These are phyloP conservation scores for Microstroma glucosiphilum DNA, from an alignment of 1,284 basidiomycete genomes.

Conservation along the genomic window DNA sequence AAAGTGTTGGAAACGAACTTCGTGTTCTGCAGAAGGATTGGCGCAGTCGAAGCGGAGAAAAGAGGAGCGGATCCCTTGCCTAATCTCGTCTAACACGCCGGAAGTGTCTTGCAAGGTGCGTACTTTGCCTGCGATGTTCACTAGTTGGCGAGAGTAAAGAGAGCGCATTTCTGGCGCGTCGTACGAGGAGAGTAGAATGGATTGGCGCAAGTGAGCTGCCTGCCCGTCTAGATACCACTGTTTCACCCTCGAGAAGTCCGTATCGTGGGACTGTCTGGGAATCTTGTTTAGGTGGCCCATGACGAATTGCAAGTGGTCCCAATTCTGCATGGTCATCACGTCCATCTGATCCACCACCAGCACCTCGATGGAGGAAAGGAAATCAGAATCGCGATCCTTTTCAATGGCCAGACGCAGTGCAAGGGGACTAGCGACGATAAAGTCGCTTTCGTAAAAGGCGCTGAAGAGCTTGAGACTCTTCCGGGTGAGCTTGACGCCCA, in stretches of 20 bases:
- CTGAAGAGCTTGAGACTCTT: slow-evolving; percentile 82
- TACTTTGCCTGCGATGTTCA: slow-evolving; percentile 79
- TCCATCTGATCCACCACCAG: slow-evolving; percentile 90
- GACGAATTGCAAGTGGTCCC: slow-evolving; percentile 93
- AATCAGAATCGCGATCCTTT: slow-evolving; percentile 83
- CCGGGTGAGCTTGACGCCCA: slow-evolving; percentile 85
- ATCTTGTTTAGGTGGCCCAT: slow-evolving; percentile 76
- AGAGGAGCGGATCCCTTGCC: slow-evolving; percentile 54
- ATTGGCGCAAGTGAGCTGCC: slow-evolving; percentile 72
- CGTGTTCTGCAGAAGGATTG: slow-evolving; percentile 71
- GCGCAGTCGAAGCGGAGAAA: slow-evolving; percentile 69
- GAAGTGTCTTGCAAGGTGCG: slow-evolving; percentile 21
- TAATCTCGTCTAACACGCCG: slow-evolving; percentile 21
- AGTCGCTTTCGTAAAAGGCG: slow-evolving; percentile 82
- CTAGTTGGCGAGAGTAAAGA: slow-evolving; percentile 66
- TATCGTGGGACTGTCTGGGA: slow-evolving; percentile 83
- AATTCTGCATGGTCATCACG: slow-evolving; percentile 94
- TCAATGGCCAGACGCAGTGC: slow-evolving; percentile 87
- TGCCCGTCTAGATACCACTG: slow-evolving; percentile 93
- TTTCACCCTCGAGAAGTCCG: slow-evolving; percentile 93
- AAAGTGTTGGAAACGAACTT: slow-evolving; percentile 79
- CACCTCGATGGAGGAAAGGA: slow-evolving; percentile 87
- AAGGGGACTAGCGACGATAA: slow-evolving; percentile 87
- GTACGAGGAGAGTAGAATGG: slow-evolving; percentile 77
- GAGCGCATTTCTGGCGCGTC: slow-evolving; percentile 82